Base-by-base conservation (phyloP, 768 basidiomycete genomes). In the Ephemerocybe angulata region DNA sequence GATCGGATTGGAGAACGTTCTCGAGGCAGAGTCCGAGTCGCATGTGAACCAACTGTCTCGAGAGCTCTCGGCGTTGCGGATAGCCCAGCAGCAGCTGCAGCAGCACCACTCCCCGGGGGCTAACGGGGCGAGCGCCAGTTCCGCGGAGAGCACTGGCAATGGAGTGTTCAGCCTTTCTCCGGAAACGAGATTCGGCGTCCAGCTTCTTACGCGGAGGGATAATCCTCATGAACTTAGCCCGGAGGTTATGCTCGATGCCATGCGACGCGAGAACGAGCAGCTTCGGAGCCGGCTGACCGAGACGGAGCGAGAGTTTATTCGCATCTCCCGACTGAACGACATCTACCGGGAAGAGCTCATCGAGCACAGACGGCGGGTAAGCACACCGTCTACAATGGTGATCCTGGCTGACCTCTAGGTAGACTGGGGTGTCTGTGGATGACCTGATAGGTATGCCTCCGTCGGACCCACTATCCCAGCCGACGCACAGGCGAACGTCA, bases 331-430 rank as follows among this genome's bases (percentile, higher is more conserved):
- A 59, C 69, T 90, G 64, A 93, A 92, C 59, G 90, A 93, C 61
- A 80, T 90, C 4, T 93, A 93, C 64, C 76, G 89, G 28, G 90
- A 91, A 69, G 91, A 93, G 68, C 70, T 93, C 56, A 85, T 93
- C 52, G 86, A 89, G 41, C 83, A 88, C 63, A 71, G 91, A 55
- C 74, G 83, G 60, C 75, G 88, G 68, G 89, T 90, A 70, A 70
- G 91, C 79, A 54, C 28, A 47, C 27, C 40, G 8, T 24, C 19
- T 57, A 49, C 35, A 24, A 37, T 37, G 15, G 30, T 35, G 53
- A 58, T 53, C 53, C 13, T 44, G 47, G 42, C 55, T 40, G 52
- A 50, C 58, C 28, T 46, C 46, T 59, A 91, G 90, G 73, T 88
- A 27, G 87, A 87, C n/a, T n/a, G n/a, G n/a, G n/a, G 65, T 89